Evolutionary conservation across 352 stramenopile species (phyloP).

Genomic region (Phytophthora colocasiae): DNA sequence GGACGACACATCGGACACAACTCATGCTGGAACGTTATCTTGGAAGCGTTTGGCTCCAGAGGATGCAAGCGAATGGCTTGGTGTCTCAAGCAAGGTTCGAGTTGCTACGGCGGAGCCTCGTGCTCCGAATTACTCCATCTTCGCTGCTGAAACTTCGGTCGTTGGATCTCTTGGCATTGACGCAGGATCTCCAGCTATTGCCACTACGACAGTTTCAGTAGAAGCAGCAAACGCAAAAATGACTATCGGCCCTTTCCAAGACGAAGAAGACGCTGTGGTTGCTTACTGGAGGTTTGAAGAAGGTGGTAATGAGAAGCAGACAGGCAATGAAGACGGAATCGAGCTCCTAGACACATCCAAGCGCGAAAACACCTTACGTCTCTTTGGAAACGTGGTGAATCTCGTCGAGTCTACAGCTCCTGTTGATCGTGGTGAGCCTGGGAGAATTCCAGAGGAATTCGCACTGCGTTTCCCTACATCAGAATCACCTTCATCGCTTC

Average conservation of each 20-base stretch:
- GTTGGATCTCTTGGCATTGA: conserved; percentile 14
- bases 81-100: conserved; percentile 47
- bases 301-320: conserved; percentile 41
- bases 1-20: conserved; percentile 20
- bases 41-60: conserved; percentile 80
- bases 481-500: conserved; percentile 1
- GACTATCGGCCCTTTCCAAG: conserved; percentile 84
- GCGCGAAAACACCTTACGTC: conserved; percentile 75
- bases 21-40: conserved; percentile 48
- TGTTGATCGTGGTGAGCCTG: conserved; percentile 76
- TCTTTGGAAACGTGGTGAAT: conserved; percentile 46
- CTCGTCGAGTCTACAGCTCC: conserved; percentile 68
- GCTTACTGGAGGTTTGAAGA: conserved; percentile 91
- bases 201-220: conserved; percentile 1
- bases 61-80: conserved; percentile 72
- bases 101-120: conserved; percentile 64
- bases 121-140: conserved; percentile 57
- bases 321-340: conserved; percentile 30
- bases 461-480: conserved; percentile 59
- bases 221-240: conserved; percentile 49
- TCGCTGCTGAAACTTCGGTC: conserved; percentile 34
- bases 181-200: not conserved
- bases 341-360: conserved; percentile 86
- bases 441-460: conserved; percentile 77
- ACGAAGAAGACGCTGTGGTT: conserved; percentile 86